Conservation (phyloP, 2,329 filamentous ascomycete species). For the Fusarium pseudonygamai region DNA sequence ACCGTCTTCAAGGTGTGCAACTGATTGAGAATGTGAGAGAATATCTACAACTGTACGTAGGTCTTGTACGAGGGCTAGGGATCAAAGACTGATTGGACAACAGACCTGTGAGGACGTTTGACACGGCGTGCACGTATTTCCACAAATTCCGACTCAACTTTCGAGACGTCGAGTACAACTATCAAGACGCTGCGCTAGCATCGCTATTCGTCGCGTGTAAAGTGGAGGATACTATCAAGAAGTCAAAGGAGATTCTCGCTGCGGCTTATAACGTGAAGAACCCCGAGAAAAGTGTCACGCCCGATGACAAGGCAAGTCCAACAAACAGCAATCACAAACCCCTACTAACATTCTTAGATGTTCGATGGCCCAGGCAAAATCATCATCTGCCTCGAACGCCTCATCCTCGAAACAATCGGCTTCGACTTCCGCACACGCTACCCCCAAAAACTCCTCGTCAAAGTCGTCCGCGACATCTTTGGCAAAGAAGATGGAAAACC, state of each 20-base stretch:
- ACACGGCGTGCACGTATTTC: conserved; percentile 91
- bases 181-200: conserved; percentile 85
- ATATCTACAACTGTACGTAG: conserved; percentile 74
- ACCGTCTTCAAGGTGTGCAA: conserved; percentile 85
- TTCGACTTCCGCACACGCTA: conserved; percentile 95
- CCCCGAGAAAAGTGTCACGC: conserved; percentile 72
- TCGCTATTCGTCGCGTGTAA: conserved; percentile 95
- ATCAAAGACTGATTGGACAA: conserved; percentile 1
- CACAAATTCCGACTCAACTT: conserved; percentile 92
- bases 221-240: conserved; percentile 97
- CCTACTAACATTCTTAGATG: conserved; percentile 58
- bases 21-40: conserved; percentile 88
- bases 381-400: conserved; percentile 88
- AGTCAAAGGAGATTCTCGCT: conserved; percentile 91
- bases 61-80: neutral
- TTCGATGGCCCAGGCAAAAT: conserved; percentile 83
- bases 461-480: conserved; percentile 72
- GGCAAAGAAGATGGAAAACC: conserved; percentile 54
- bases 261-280: conserved; percentile 87
- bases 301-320: conserved; percentile 79
- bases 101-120: conserved; percentile 89
- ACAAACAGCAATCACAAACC: neutral
- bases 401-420: conserved; percentile 90
- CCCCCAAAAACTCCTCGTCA: conserved; percentile 85
- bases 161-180: conserved; percentile 86